Evolutionary conservation across 768 basidiomycete genomes (phyloP), one percentile per base, ranked within the genome.

Genomic region (Phallus indusiatus): DNA sequence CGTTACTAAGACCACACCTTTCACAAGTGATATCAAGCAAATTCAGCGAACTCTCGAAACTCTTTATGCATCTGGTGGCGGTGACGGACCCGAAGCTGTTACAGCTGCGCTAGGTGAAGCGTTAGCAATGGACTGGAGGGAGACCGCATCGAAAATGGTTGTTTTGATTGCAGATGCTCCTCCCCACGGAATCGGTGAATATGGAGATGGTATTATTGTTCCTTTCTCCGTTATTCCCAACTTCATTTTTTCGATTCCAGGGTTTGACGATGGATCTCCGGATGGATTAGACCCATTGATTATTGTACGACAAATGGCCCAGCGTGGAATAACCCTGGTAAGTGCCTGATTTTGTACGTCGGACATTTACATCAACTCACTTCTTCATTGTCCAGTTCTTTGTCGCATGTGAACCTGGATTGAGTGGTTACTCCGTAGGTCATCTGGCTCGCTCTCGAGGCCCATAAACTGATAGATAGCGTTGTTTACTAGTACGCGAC

Each of bases 151-250:
- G 69, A 97, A 91, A 77, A 97, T 98, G 92, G 80, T 93, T 54
- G 93, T 98, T 5, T 80, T 97, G 66, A 94, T 97, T 67, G 94
- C 95, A 17, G 95, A 98, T 77, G 95, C 95, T 0, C 95, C 95
- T 37, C 93, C 94, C 16, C 95, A 98, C 74, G 95, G 94, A 1
- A 91, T 97, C 67, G 94, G 94, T 60, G 94, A 97, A 71, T 92
- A 92, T 63, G 95, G 94, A 17, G 95, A 97, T 74, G 94, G 93
- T 92, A 65, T 71, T 35, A 9, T 42, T 5, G 49, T 67, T 34
- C 5, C 1, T 24, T 47, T 47, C 56, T 60, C 28, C 47, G 18
- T 14, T 35, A 11, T 57, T 35, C 46, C 22, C n/a, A 24, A 37
- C 12, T 46, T 36, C 28, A 28, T 28, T 54, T 56, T 50, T 18